Percentiles rank a stretch among this genome's conserved stretches.
Evolutionary conservation across 2,329 filamentous ascomycete species (phyloP).

Genomic region (Lasiodiplodia sp.): DNA sequence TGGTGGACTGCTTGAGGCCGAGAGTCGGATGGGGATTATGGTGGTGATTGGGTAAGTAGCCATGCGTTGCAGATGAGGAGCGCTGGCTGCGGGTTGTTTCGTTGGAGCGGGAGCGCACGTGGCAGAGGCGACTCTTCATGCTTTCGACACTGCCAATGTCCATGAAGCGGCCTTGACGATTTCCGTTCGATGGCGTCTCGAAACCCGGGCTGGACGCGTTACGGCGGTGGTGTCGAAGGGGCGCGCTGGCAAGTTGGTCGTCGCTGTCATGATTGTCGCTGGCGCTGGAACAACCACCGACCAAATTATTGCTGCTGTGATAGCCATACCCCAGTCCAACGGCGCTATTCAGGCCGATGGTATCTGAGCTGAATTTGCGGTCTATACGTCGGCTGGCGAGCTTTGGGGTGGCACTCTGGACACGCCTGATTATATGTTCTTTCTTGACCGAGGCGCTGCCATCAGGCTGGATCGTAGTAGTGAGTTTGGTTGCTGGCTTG

Average conservation of each 20-base stretch:
- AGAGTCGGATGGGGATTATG: neutral
- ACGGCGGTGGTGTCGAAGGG: neutral
- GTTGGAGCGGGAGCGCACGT: conserved; percentile 43
- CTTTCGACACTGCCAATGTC: conserved; percentile 21
- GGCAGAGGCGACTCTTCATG: conserved; percentile 40
- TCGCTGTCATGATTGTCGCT: conserved; percentile 37
- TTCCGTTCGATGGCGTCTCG: conserved; percentile 42
- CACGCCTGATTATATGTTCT: conserved; percentile 23
- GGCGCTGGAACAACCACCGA: conserved; percentile 39
- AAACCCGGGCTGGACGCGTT: neutral
- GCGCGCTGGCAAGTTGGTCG: neutral
- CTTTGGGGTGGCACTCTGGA: conserved; percentile 18
- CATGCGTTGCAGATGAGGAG: conserved; percentile 17
- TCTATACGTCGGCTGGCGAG: neutral
- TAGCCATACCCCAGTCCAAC: conserved; percentile 26
- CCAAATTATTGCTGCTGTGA: conserved; percentile 7
- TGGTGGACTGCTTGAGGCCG: conserved; percentile 7
- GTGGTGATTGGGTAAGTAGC: neutral
- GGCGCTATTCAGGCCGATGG: conserved; percentile 21
- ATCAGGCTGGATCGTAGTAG: conserved; percentile 26
- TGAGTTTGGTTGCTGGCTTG: conserved; percentile 31
- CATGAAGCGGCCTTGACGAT: neutral
- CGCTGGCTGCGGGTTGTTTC: conserved; percentile 35
- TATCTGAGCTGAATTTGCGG: conserved; percentile 15
- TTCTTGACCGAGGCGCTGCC: conserved; percentile 19